These are phyloP conservation scores for Coprinellus micaceus DNA, from an alignment of 768 basidiomycete species.

Conservation along the genomic window DNA sequence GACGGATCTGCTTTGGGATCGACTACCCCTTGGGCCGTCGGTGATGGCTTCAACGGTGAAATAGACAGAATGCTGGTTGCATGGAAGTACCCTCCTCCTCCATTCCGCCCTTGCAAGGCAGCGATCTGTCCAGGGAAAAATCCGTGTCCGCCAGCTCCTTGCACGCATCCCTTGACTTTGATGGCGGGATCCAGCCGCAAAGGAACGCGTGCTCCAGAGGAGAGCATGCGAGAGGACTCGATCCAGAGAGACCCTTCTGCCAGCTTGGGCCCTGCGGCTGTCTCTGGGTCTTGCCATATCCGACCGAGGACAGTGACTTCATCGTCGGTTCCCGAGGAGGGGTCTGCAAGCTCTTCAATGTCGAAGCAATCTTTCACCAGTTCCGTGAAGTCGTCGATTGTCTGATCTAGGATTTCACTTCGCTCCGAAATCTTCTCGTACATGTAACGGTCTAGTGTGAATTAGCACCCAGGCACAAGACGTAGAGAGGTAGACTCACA, in stretches of 20 bases:
- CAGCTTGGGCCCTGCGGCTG: slow-evolving; percentile 55
- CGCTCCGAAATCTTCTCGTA: slow-evolving; percentile 85
- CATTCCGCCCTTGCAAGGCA: slow-evolving; percentile 84
- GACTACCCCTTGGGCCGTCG: slow-evolving; percentile 20
- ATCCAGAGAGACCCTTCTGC: slow-evolving; percentile 71
- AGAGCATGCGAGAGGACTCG: slow-evolving; percentile 80
- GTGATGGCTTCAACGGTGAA: slow-evolving; percentile 53
- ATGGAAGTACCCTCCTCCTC: slow-evolving; percentile 83
- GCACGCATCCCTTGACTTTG: slow-evolving; percentile 59
- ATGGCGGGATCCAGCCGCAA: slow-evolving; percentile 67
- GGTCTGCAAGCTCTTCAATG: slow-evolving; percentile 76
- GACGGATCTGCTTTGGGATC: slow-evolving; percentile 35
- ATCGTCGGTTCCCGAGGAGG: slow-evolving; percentile 44
- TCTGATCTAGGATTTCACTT: slow-evolving; percentile 80
- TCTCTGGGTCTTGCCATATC: slow-evolving; percentile 66
- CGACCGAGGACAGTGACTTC: slow-evolving; percentile 70
- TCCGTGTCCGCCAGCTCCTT: slow-evolving; percentile 62
- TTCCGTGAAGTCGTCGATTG: slow-evolving; percentile 84
- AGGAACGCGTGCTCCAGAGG: slow-evolving; percentile 60
- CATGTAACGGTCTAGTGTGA: slow-evolving; percentile 78
- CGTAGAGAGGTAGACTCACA: slow-evolving; percentile 44
- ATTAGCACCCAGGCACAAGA: not conserved
- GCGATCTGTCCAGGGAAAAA: slow-evolving; percentile 89
- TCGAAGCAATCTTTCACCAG: slow-evolving; percentile 67
- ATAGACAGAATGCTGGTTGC: slow-evolving; percentile 76